Conservation (phyloP, 1,284 basidiomycete genomes). For the Pisolithus thermaeus region DNA sequence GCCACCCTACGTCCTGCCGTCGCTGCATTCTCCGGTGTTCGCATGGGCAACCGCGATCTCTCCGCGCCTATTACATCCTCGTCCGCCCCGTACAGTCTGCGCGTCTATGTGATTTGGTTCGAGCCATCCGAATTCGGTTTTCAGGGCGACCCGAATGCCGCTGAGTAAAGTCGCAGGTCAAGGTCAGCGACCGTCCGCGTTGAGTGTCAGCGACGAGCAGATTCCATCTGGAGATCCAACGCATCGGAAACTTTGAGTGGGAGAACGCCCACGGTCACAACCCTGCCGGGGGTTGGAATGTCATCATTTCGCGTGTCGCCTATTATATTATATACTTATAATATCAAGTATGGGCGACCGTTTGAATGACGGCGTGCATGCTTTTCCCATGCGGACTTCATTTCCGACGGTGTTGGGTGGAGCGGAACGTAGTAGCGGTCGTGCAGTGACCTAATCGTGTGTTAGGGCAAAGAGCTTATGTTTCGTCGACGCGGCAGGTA, state of each 20-base stretch:
- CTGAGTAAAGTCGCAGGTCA: not conserved
- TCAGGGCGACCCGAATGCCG: not conserved
- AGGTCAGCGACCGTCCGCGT: not conserved
- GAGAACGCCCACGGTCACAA: not conserved
- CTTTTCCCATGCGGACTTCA: not conserved
- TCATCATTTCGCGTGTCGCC: too few relatives aligned
- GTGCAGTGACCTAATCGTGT: not conserved
- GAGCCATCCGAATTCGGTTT: not conserved
- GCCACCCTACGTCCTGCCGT: not conserved
- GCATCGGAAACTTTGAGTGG: not conserved
- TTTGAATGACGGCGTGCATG: not conserved
- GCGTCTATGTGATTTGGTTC: not conserved
- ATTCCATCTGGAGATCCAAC: not conserved
- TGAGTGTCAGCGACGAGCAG: not conserved
- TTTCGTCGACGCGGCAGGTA: not conserved
- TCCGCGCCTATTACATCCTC: constrained; percentile 17
- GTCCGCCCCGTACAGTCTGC: not conserved
- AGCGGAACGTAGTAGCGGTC: not conserved
- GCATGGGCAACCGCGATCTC: constrained; percentile 10
- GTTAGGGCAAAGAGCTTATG: not conserved
- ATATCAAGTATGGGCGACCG: too few relatives aligned
- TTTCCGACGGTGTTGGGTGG: not conserved
- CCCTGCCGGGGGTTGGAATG: too few relatives aligned
- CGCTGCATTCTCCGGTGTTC: not conserved
- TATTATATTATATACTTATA: too few relatives aligned